A percentile compares a stretch with the other conserved stretches of the same genome.
Conservation (phyloP, 2,329 filamentous ascomycete species). For the Aspergillus cejpii region DNA sequence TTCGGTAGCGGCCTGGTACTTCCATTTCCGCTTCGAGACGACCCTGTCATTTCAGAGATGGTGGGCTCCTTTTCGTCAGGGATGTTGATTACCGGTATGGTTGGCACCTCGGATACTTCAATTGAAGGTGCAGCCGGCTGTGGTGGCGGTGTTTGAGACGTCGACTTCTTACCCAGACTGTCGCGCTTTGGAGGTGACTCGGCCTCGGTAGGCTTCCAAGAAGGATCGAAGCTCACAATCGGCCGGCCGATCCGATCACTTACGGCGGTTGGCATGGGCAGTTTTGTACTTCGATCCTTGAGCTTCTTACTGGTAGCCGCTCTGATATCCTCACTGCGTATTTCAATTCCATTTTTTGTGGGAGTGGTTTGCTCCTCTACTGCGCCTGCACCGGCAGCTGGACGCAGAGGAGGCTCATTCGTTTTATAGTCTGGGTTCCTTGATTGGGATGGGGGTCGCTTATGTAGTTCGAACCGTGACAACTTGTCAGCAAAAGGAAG, state of each 20-base stretch:
- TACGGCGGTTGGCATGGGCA: conserved; percentile 83
- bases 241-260: conserved; percentile 84
- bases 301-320: conserved; percentile 83
- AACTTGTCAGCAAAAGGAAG: conserved; percentile 42
- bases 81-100: conserved; percentile 47
- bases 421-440: conserved; percentile 72
- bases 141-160: conserved; percentile 33
- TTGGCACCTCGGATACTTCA: conserved; percentile 33
- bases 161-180: conserved; percentile 16
- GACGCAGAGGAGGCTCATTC: conserved; percentile 48
- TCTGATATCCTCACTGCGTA: conserved; percentile 79
- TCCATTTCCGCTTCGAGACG: conserved; percentile 11
- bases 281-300: conserved; percentile 75
- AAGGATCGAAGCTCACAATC: conserved; percentile 91
- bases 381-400: conserved; percentile 15
- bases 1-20: conserved; percentile 12
- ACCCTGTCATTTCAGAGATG: conserved; percentile 30
- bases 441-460: conserved; percentile 75
- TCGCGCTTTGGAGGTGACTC: conserved; percentile 23
- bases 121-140: conserved; percentile 42
- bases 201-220: conserved; percentile 60
- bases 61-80: conserved; percentile 41
- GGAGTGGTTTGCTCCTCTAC: conserved; percentile 44
- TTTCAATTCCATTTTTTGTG: conserved; percentile 72
- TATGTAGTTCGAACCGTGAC: conserved; percentile 66